Conservation (phyloP, 345 rosid genomes). For the Triadica sebifera region DNA sequence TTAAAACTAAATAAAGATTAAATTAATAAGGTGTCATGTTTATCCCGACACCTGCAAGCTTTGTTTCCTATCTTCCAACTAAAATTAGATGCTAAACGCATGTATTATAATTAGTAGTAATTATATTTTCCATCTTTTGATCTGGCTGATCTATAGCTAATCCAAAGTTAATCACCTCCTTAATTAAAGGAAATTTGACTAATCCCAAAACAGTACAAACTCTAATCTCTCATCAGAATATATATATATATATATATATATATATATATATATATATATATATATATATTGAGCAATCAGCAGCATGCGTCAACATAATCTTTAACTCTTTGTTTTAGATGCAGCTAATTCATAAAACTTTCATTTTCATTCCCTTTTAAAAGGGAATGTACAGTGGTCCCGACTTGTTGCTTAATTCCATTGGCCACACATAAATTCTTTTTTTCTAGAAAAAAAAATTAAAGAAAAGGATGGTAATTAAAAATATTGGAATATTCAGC, state of each 20-base stretch:
- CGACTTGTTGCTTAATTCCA: not conserved
- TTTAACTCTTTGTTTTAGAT: not conserved
- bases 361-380: slow-evolving; percentile 22
- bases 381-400: slow-evolving; percentile 26
- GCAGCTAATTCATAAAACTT: not conserved
- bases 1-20: slow-evolving; percentile 2
- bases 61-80: slow-evolving; percentile 61
- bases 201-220: slow-evolving; percentile 22
- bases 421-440: not conserved
- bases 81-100: slow-evolving; percentile 14
- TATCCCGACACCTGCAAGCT: slow-evolving; percentile 46
- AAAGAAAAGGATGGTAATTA: not conserved
- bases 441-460: not conserved
- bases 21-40: slow-evolving; percentile 43
- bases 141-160: slow-evolving; percentile 22
- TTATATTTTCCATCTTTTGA: slow-evolving; percentile 19
- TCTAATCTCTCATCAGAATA: too few species aligned
- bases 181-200: slow-evolving; percentile 24
- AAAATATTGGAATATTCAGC: too few species aligned
- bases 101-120: not conserved
- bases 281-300: not conserved
- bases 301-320: slow-evolving; percentile 11
- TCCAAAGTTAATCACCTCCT: slow-evolving; percentile 5
- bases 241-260: not conserved
- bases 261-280: too few species aligned